These are phyloP conservation scores for Orbilia oligospora DNA, from an alignment of 2,329 filamentous ascomycete genomes.

Conservation along the genomic window DNA sequence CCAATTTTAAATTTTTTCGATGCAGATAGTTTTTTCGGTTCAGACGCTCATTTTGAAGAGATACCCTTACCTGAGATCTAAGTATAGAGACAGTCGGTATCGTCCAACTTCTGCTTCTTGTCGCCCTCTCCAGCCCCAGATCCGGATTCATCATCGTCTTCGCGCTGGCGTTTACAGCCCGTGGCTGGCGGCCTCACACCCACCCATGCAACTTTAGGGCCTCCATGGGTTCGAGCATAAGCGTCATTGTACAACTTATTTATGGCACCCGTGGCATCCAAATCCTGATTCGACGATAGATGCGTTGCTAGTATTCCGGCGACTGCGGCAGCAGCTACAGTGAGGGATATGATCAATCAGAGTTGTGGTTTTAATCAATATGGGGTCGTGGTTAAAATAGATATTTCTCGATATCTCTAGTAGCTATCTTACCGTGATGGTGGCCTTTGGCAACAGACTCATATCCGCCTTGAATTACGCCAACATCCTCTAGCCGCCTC, in stretches of 20 bases:
- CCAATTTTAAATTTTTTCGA: too few relatives aligned
- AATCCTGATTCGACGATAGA: neutral
- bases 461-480: neutral
- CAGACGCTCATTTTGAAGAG: too few relatives aligned
- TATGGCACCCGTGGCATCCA: neutral
- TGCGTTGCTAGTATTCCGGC: conserved; percentile 16
- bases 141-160: neutral
- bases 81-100: too few relatives aligned
- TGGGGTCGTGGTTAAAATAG: too few relatives aligned
- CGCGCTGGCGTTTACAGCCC: neutral
- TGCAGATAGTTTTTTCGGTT: too few relatives aligned
- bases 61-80: too few relatives aligned
- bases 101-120: neutral
- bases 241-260: conserved; percentile 22
- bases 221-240: conserved; percentile 10
- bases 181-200: neutral
- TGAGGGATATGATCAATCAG: neutral
- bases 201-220: conserved; percentile 21
- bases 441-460: too few relatives aligned
- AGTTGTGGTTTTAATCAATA: neutral
- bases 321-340: neutral
- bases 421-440: neutral
- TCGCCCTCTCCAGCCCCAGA: neutral
- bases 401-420: neutral
- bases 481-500: neutral